Conservation (phyloP, 345 rosid genomes). For the Ricinus communis region DNA sequence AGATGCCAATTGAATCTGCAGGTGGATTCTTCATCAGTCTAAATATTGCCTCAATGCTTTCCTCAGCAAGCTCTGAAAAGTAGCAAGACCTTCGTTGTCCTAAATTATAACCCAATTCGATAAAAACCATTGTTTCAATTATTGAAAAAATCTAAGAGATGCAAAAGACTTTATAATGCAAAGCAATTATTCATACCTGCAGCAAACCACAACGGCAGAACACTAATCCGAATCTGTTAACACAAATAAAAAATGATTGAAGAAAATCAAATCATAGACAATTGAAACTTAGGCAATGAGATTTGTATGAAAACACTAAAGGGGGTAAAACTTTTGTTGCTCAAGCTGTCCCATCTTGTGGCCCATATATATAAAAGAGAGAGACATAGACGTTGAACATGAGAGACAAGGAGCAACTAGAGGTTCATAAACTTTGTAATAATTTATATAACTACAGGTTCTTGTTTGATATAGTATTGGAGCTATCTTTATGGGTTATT, state of each 20-base stretch:
- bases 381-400: background rate
- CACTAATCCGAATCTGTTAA: slow-evolving; percentile 56
- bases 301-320: background rate
- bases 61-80: slow-evolving; percentile 51
- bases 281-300: background rate
- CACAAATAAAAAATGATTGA: slow-evolving; percentile 19
- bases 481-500: background rate
- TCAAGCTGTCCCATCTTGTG: background rate
- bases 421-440: background rate
- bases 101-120: slow-evolving; percentile 29
- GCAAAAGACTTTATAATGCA: background rate
- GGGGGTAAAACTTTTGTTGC: background rate
- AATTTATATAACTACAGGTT: too few species aligned
- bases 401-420: background rate
- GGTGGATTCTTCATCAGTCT: slow-evolving; percentile 40
- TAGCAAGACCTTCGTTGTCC: slow-evolving; percentile 53
- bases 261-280: slow-evolving; percentile 22
- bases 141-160: background rate
- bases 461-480: background rate
- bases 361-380: background rate
- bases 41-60: slow-evolving; percentile 46
- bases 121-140: background rate
- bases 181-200: slow-evolving; percentile 46
- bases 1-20: slow-evolving; percentile 27
- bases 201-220: slow-evolving; percentile 68